Percentiles rank a stretch among this genome's conserved stretches.
These are phyloP conservation scores for Leptographium radiaticola DNA, from an alignment of 2,329 filamentous ascomycete species.

Conservation along the genomic window DNA sequence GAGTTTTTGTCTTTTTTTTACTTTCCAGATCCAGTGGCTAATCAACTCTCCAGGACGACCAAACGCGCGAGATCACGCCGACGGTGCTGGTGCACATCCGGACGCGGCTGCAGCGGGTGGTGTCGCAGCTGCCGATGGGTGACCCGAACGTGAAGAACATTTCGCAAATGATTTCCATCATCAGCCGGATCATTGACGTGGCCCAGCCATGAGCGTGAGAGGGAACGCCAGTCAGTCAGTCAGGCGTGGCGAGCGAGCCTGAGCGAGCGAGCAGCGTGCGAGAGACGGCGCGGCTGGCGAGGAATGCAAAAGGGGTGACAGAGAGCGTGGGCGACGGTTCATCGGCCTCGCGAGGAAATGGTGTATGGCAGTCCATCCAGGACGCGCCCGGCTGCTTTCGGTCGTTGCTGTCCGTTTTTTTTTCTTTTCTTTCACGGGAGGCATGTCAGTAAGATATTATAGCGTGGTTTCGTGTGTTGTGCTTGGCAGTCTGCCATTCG, in stretches of 20 bases:
- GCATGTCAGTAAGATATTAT: too few relatives aligned
- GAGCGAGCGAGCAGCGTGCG: too few relatives aligned
- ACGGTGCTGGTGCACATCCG: constrained; percentile 43
- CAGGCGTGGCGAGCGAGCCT: not conserved
- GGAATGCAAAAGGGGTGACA: too few relatives aligned
- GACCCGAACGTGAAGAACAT: constrained; percentile 36
- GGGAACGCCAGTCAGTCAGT: not conserved
- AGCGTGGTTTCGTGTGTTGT: too few relatives aligned
- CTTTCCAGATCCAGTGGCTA: not conserved
- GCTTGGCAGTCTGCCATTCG: too few relatives aligned
- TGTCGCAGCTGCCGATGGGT: constrained; percentile 32
- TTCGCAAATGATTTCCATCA: constrained; percentile 25
- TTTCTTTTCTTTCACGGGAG: too few relatives aligned
- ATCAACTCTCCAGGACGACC: constrained; percentile 30
- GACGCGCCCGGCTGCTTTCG: too few relatives aligned
- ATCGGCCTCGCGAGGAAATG: too few relatives aligned
- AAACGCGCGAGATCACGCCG: constrained; percentile 41
- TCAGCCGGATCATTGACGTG: constrained; percentile 19
- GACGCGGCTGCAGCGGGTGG: constrained; percentile 37
- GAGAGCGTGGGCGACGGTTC: too few relatives aligned
- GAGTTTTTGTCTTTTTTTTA: constrained; percentile 18
- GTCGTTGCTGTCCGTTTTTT: too few relatives aligned
- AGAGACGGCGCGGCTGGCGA: too few relatives aligned
- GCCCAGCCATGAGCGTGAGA: not conserved
- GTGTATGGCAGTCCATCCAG: too few relatives aligned